phyloP scores from a whole-genome alignment of 2,329 filamentous ascomycete species.

The Exophiala viscosa region DNA sequence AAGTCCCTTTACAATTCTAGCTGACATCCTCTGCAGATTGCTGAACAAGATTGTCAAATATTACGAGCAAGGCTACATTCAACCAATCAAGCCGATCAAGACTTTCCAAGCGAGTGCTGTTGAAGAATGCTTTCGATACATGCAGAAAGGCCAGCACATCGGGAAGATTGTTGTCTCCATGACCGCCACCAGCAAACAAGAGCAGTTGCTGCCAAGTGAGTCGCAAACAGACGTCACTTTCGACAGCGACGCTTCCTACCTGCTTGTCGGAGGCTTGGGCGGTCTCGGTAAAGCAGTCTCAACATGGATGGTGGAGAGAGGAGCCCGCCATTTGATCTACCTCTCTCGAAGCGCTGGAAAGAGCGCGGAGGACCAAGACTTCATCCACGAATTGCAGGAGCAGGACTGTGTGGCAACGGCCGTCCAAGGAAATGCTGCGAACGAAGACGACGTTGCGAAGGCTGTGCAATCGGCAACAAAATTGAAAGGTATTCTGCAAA shows the following conservation, averaged over 20 bases:
- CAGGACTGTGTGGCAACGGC: conserved; percentile 23
- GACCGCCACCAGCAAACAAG: no score
- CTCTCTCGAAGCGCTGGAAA: conserved; percentile 27
- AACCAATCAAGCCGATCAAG: no score
- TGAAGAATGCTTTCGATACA: no score
- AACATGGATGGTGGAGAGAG: conserved; percentile 28
- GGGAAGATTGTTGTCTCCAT: no score
- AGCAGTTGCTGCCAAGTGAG: no score
- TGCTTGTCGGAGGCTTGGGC: conserved; percentile 39
- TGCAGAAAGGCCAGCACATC: no score
- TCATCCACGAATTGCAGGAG: conserved; percentile 23
- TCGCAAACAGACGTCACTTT: background rate
- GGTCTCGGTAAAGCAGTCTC: conserved; percentile 29
- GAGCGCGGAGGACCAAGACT: background rate
- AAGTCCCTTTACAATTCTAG: no score
- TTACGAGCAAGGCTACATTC: no score
- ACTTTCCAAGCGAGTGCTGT: no score
- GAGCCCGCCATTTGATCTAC: conserved; percentile 32
- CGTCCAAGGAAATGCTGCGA: conserved; percentile 31
- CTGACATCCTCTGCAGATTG: no score
- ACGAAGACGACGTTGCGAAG: conserved; percentile 25
- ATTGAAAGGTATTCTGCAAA: conserved; percentile 25
- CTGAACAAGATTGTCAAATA: no score
- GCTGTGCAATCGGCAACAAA: conserved; percentile 1
- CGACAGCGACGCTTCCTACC: conserved; percentile 28